Base-by-base conservation (phyloP, 805 yeast genomes). In the Candida taoyuanica region DNA sequence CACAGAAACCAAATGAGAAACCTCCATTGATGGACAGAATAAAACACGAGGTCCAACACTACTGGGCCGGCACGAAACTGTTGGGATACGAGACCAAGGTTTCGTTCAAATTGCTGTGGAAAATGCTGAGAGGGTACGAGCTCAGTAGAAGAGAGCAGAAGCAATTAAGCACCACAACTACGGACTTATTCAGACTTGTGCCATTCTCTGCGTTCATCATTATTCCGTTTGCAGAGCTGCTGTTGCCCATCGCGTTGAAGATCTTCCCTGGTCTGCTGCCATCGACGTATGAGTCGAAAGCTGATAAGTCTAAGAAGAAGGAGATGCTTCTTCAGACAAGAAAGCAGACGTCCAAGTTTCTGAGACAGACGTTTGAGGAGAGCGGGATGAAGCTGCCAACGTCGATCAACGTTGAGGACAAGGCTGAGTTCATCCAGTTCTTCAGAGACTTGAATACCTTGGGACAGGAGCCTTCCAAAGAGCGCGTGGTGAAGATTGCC, bases 31-130 rank as follows among this genome's bases (percentile, higher is more conserved):
- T 89, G 95, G 81, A 79, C 31, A 81, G 78, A 58, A 79, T 91
- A 41, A 91, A 88, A 59, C 91, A 85, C 55, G 97, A 85, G 61
- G 86, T 83, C 5, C 75, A 76, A 35, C 98, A 91, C 62, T 89
- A 88, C 62, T 86, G 96, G 96, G 85, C 80, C 55, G 98, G 98
- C 37, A 89, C 98, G 16, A 91, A 89, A 64, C 74, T 93, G 39
- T 68, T 91, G 32, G 98, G 98, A 3, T 76, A 85, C 53, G 98
- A 93, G 64, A 73, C 88, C 36, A 83, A 78, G 59, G 82, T 93
- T 30, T 84, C 96, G 2, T 76, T 85, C 29, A 84, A 86, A 61
- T 74, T 91, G 34, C 68, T 88, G 34, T 62, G 85, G 55, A 93
- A 87, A 58, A 70, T 86, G 75, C 78, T 85, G 5, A 76, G 95